phyloP scores from a whole-genome alignment of 129 eudicot species.

The Cynara cardunculus region DNA sequence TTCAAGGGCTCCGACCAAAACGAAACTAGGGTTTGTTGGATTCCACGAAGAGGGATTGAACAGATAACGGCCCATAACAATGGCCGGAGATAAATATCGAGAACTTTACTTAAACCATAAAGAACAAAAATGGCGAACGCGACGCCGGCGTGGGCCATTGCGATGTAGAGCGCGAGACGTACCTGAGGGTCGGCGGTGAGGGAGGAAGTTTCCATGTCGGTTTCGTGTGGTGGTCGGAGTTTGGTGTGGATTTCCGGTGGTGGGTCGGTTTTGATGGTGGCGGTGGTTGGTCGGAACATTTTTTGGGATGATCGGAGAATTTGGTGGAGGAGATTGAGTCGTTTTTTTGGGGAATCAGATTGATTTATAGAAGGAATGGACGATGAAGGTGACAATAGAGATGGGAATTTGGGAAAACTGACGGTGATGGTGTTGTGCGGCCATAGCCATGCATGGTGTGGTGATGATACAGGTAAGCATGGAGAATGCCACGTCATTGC shows the following conservation, averaged over 20 bases:
- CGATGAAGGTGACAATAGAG: not conserved
- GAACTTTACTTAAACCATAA: conserved; percentile 59
- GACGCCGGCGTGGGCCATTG: conserved; percentile 87
- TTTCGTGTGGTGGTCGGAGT: not conserved
- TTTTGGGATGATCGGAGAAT: not conserved
- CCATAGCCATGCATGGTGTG: conserved; percentile 22
- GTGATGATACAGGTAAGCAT: too few species aligned
- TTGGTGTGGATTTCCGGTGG: not conserved
- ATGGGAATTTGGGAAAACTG: not conserved
- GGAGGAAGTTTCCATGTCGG: conserved; percentile 26
- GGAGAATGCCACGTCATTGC: too few species aligned
- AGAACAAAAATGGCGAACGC: conserved; percentile 58
- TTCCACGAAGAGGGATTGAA: conserved; percentile 86
- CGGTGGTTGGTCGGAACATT: conserved; percentile 22
- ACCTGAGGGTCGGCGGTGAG: conserved; percentile 69
- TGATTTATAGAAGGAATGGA: conserved; percentile 11
- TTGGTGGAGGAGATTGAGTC: conserved; percentile 10
- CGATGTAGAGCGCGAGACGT: conserved; percentile 72
- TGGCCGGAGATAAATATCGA: conserved; percentile 72
- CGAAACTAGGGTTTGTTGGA: conserved; percentile 67
- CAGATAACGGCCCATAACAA: conserved; percentile 83
- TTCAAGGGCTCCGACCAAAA: conserved; percentile 80
- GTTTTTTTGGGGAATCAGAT: not conserved
- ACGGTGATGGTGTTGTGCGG: conserved; percentile 3
- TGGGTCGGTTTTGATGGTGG: not conserved